Conservation (phyloP, 2,329 filamentous ascomycete species). For the Cadophora sp. region DNA sequence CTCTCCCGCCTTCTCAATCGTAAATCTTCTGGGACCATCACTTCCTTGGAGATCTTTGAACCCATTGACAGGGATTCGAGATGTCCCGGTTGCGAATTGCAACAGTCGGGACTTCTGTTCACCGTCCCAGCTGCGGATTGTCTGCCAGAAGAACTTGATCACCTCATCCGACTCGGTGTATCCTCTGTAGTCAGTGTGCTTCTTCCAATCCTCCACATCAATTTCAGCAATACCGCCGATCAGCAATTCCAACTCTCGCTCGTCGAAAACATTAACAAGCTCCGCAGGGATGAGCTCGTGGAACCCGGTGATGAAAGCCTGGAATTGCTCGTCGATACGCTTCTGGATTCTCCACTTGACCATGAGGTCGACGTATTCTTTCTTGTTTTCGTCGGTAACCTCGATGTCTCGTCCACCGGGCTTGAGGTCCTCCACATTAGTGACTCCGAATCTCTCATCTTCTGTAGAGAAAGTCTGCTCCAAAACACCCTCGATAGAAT, state of each 20-base stretch:
- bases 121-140: slow-evolving; percentile 94
- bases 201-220: slow-evolving; percentile 99
- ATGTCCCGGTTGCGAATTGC: slow-evolving; percentile 97
- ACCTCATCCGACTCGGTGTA: slow-evolving; percentile 98
- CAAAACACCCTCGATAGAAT: slow-evolving; percentile 93
- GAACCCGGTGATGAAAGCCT: slow-evolving; percentile 96
- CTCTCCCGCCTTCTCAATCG: slow-evolving; percentile 97
- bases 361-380: slow-evolving; percentile 97
- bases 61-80: slow-evolving; percentile 96
- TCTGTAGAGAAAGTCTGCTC: slow-evolving; percentile 97
- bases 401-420: slow-evolving; percentile 89
- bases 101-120: slow-evolving; percentile 96
- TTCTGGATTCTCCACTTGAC: slow-evolving; percentile 99
- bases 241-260: slow-evolving; percentile 93
- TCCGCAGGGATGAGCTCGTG: slow-evolving; percentile 97
- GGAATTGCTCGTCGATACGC: slow-evolving; percentile 97
- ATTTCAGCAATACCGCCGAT: slow-evolving; percentile 99
- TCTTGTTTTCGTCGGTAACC: slow-evolving; percentile 98
- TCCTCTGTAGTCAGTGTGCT: slow-evolving; percentile 98
- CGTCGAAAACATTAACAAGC: slow-evolving; percentile 97
- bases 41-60: slow-evolving; percentile 99
- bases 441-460: slow-evolving; percentile 95
- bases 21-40: slow-evolving; percentile 93
- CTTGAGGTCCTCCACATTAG: slow-evolving; percentile 92
- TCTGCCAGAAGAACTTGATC: slow-evolving; percentile 99